phyloP scores from a whole-genome alignment of 345 rosid species.

The Laguncularia racemosa region DNA sequence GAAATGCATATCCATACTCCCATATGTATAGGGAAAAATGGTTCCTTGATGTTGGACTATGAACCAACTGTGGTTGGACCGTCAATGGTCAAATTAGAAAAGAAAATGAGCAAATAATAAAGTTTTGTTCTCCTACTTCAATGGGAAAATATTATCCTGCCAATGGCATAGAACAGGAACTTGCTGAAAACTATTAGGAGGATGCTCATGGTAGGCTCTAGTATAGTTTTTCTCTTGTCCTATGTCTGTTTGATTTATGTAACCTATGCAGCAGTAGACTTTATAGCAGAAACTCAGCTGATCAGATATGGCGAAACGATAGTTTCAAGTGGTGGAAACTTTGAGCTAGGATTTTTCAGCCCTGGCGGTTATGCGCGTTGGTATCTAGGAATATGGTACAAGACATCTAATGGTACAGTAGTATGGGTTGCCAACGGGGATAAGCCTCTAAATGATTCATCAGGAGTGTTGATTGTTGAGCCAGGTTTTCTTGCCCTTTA shows the following conservation, averaged over 20 bases:
- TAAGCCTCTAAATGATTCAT: slow-evolving; percentile 18
- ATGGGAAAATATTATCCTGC: not conserved
- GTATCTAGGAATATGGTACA: slow-evolving; percentile 46
- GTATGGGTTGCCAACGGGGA: slow-evolving; percentile 45
- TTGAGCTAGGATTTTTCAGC: slow-evolving; percentile 37
- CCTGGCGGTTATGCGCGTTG: slow-evolving; percentile 12
- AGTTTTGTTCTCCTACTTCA: too few species aligned
- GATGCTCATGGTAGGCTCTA: slow-evolving; percentile 8
- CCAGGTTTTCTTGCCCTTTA: slow-evolving; percentile 12
- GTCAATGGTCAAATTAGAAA: slow-evolving; percentile 1
- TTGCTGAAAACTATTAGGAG: slow-evolving; percentile 1
- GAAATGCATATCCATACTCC: too few species aligned
- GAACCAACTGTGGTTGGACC: not conserved
- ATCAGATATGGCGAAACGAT: slow-evolving; percentile 14
- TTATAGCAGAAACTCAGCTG: slow-evolving; percentile 4
- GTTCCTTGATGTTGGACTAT: too few species aligned
- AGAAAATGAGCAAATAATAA: too few species aligned
- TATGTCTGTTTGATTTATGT: slow-evolving; percentile 5
- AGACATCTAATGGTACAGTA: slow-evolving; percentile 8
- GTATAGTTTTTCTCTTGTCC: slow-evolving; percentile 3
- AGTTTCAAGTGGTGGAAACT: slow-evolving; percentile 15
- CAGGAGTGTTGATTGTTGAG: slow-evolving; percentile 17
- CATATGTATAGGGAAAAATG: too few species aligned
- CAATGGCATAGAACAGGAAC: not conserved
- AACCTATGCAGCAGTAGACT: not conserved